A percentile compares a stretch with the other conserved stretches of the same genome.
phyloP scores from a whole-genome alignment of 2,329 filamentous ascomycete species.

The Cytospora schulzeri region DNA sequence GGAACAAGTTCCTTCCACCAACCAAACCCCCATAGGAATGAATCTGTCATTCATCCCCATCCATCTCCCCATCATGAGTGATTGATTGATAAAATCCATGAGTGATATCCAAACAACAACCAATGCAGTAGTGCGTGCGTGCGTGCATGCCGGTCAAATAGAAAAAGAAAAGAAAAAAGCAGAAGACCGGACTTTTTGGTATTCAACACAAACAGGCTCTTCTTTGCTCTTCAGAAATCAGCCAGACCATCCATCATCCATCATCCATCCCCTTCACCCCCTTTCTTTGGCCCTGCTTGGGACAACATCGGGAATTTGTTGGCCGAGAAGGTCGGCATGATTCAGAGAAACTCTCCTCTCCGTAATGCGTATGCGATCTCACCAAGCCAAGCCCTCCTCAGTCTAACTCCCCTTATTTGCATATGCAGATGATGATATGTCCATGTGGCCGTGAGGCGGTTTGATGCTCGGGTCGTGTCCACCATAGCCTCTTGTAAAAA shows the following conservation, averaged over 20 bases:
- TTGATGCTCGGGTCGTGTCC: background rate
- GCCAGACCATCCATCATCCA: too few species aligned
- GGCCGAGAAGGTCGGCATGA: background rate
- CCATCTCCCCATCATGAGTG: constrained; percentile 3
- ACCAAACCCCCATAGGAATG: background rate
- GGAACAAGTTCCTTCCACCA: constrained; percentile 18
- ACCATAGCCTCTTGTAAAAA: background rate
- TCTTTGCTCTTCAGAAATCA: constrained; percentile 5
- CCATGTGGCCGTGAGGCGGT: background rate
- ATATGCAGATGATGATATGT: background rate
- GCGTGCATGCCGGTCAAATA: constrained; percentile 13
- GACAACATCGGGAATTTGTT: constrained; percentile 10
- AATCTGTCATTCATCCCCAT: too few species aligned
- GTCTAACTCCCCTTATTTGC: background rate
- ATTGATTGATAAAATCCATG: constrained; percentile 4
- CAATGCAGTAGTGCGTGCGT: too few species aligned
- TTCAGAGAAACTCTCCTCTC: background rate
- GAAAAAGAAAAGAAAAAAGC: too few species aligned
- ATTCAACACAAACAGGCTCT: too few species aligned
- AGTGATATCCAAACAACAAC: constrained; percentile 12
- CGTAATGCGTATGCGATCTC: background rate
- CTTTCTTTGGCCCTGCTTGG: background rate
- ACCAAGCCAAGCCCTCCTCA: background rate
- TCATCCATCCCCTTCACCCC: too few species aligned
- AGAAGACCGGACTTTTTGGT: constrained; percentile 25